phyloP scores from a whole-genome alignment of 2,329 filamentous ascomycete species.

The Aspergillus sclerotialis region DNA sequence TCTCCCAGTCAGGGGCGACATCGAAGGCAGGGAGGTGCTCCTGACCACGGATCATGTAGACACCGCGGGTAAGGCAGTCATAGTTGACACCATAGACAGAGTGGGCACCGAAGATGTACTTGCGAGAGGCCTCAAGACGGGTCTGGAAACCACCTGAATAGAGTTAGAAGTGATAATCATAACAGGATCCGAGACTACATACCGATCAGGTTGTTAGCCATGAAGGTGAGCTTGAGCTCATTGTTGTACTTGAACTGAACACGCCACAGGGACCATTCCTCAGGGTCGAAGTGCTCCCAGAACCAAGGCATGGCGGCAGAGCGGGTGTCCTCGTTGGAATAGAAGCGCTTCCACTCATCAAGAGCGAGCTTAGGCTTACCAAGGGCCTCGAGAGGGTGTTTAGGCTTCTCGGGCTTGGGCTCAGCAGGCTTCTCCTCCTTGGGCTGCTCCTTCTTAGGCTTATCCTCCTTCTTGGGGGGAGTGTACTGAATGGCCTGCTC shows the following conservation, averaged over 20 bases:
- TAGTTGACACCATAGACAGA: slow-evolving; percentile 87
- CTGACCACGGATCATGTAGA: slow-evolving; percentile 90
- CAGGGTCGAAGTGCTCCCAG: slow-evolving; percentile 91
- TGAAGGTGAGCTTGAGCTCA: slow-evolving; percentile 95
- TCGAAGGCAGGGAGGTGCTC: slow-evolving; percentile 82
- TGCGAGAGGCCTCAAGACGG: slow-evolving; percentile 94
- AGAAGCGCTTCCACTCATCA: slow-evolving; percentile 98
- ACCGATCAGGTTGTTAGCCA: slow-evolving; percentile 96
- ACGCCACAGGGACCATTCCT: slow-evolving; percentile 94
- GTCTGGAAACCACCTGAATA: slow-evolving; percentile 76
- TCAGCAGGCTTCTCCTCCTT: slow-evolving; percentile 49
- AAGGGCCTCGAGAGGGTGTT: slow-evolving; percentile 48
- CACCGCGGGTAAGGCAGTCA: slow-evolving; percentile 85
- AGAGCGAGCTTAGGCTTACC: slow-evolving; percentile 95
- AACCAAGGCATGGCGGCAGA: slow-evolving; percentile 87
- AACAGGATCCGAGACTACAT: slow-evolving; percentile 15
- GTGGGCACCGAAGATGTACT: slow-evolving; percentile 89
- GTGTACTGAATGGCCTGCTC: slow-evolving; percentile 70
- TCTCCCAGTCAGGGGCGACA: slow-evolving; percentile 94
- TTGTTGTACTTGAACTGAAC: slow-evolving; percentile 99
- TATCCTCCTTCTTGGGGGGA: slow-evolving; percentile 64
- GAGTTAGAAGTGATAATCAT: slow-evolving; percentile 9
- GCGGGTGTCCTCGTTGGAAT: slow-evolving; percentile 89
- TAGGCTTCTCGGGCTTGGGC: slow-evolving; percentile 47
- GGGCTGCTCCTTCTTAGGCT: slow-evolving; percentile 65